Conservation (phyloP, 352 stramenopile species). For the Blastocystis sp. region DNA sequence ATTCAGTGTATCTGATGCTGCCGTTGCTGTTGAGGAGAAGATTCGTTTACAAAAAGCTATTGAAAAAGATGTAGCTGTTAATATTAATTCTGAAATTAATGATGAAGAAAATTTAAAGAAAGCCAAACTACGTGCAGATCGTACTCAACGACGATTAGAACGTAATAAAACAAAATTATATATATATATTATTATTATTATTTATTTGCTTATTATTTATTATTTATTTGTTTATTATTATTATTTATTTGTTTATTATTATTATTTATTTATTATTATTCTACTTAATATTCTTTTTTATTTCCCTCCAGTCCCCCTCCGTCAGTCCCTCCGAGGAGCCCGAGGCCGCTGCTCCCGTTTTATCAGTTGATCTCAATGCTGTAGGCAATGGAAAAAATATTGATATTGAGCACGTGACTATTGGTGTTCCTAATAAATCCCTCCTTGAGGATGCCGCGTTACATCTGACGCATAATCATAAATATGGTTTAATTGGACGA, state of each 20-base stretch:
- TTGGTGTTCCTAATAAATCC: constrained; percentile 16
- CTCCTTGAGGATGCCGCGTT: constrained; percentile 17
- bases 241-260: no score
- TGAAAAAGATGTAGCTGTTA: no score
- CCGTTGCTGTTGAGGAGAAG: no score
- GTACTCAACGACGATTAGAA: constrained; percentile 13
- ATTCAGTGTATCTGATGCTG: no score
- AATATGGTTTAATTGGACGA: constrained; percentile 48
- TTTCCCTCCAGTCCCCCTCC: background rate
- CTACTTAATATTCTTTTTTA: background rate
- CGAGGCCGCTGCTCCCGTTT: constrained; percentile 26
- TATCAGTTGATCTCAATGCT: constrained; percentile 31
- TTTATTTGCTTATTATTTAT: no score
- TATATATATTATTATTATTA: no score
- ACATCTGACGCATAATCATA: constrained; percentile 12
- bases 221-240: no score
- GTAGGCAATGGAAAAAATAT: constrained; percentile 25
- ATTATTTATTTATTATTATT: no score
- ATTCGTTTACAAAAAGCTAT: no score
- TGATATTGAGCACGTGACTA: constrained; percentile 31
- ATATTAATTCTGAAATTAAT: constrained; percentile 32
- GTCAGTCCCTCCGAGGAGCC: constrained; percentile 4
- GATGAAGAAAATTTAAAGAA: constrained; percentile 33
- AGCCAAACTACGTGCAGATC: constrained; percentile 6
- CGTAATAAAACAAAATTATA: constrained; percentile 12